Base-by-base conservation (phyloP, 1,139 yeast genomes). In the Hansenula lynferdii region DNA sequence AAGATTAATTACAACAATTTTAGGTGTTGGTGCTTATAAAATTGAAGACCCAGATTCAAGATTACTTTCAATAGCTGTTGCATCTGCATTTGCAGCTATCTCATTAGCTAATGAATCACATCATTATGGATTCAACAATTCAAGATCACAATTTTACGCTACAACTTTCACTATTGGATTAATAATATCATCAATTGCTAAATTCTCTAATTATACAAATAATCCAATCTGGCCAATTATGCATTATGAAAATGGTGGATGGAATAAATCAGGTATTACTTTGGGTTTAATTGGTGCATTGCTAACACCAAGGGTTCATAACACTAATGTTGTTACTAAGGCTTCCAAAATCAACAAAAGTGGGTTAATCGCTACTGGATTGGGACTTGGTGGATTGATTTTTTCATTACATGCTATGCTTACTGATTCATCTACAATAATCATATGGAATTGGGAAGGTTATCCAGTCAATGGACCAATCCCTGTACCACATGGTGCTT, bases 161-260 rank as follows among this genome's bases (percentile, higher is more conserved):
- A 58, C 81, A 3, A 71, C 94, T 2, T 80, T 85, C 56, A 61
- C 79, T 1, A 50, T 85, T 22, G 98, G 98, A 18, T 69, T 92
- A 41, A 69, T 85, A 36, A 61, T 78, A 6, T 79, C 96, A 3
- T 76, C 89, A 1, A 74, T 85, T 29, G 70, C 87, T 24, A 92
- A 94, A 57, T 84, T 75, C 63, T 76, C 82, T 15, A 76, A 72
- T 54, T 85, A 76, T 63, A 80, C 97, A 6, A 90, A 90, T 57
- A 92, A 92, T 58, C 98, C 98, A 28, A 69, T 89, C 36, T 92
- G 98, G 98, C 95, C 98, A 28, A 84, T 89, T 34, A 82, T 92
- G 92, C 83, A 89, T 57, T 72, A 71, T 23, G 77, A 69, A 20
- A 90, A 85, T 52, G 97, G 97, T 21, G 98, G 98, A 9, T 77